A percentile compares a stretch with the other conserved stretches of the same genome.
Conservation (phyloP, 2,329 filamentous ascomycete species). For the Ceratocystis destructans region DNA sequence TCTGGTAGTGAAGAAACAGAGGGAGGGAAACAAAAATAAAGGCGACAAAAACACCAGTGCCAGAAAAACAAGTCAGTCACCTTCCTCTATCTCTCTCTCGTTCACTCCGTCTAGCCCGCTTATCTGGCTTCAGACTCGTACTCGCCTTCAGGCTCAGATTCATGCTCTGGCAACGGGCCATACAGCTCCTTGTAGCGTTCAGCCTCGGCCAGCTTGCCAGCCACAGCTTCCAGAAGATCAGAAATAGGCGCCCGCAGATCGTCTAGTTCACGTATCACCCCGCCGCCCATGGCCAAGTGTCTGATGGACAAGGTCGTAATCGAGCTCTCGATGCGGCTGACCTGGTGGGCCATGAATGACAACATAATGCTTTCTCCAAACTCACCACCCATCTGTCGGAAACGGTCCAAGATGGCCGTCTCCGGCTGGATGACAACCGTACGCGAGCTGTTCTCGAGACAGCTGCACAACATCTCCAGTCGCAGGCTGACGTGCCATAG, state of each 20-base stretch:
- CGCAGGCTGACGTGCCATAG: conserved; percentile 81
- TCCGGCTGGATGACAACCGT: conserved; percentile 54
- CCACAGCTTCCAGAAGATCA: conserved; percentile 51
- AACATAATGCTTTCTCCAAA: conserved; percentile 78
- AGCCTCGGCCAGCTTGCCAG: conserved; percentile 49
- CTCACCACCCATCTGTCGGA: conserved; percentile 57
- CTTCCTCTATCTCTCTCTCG: too few relatives aligned
- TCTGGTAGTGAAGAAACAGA: background rate
- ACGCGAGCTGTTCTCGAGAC: conserved; percentile 48
- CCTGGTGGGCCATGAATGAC: conserved; percentile 86
- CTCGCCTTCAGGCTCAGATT: background rate
- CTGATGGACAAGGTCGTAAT: conserved; percentile 66
- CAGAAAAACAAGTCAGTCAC: background rate
- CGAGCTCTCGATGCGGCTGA: conserved; percentile 75
- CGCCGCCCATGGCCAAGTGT: conserved; percentile 61
- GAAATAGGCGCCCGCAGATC: conserved; percentile 67
- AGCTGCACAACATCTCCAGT: conserved; percentile 84
- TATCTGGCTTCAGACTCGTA: background rate
- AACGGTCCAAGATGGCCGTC: conserved; percentile 62
- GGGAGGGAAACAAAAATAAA: background rate
- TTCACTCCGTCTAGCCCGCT: too few relatives aligned
- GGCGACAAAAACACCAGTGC: background rate
- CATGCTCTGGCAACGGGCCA: conserved; percentile 29
- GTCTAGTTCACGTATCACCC: conserved; percentile 46
- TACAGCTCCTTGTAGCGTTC: conserved; percentile 44